phyloP scores from a whole-genome alignment of 768 basidiomycete species.

The Lactarius psammicola region DNA sequence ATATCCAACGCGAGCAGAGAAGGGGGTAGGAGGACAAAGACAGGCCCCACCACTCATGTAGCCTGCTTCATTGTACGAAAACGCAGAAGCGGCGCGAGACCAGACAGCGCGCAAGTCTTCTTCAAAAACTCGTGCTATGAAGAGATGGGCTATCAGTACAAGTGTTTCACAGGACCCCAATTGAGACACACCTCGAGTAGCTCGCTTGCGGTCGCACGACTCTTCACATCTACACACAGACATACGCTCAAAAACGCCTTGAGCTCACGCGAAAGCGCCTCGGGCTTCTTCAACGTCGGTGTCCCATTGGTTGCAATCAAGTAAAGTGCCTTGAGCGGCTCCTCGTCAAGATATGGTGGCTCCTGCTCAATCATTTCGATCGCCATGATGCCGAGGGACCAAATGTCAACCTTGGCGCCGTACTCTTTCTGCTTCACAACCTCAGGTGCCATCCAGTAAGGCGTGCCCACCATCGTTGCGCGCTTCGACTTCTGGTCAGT shows the following conservation, averaged over 20 bases:
- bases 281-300: slow-evolving; percentile 95
- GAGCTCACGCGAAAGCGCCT: slow-evolving; percentile 84
- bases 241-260: slow-evolving; percentile 98
- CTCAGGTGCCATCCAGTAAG: slow-evolving; percentile 99
- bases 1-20: slow-evolving; percentile 21
- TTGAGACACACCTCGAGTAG: slow-evolving; percentile 64
- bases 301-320: slow-evolving; percentile 98
- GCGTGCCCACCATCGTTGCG: slow-evolving; percentile 97
- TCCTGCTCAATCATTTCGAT: slow-evolving; percentile 99
- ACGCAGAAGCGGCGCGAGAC: slow-evolving; percentile 81
- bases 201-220: slow-evolving; percentile 87
- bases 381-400: slow-evolving; percentile 97
- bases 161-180: slow-evolving; percentile 18
- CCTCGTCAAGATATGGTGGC: slow-evolving; percentile 93
- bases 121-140: slow-evolving; percentile 91
- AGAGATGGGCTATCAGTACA: slow-evolving; percentile 13
- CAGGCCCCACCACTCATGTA: slow-evolving; percentile 23
- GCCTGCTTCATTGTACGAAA: slow-evolving; percentile 65
- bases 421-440: slow-evolving; percentile 98
- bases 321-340: slow-evolving; percentile 91
- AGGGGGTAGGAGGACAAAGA: not conserved
- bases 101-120: slow-evolving; percentile 79
- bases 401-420: slow-evolving; percentile 94
- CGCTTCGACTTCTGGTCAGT: slow-evolving; percentile 97
- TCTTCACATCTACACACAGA: slow-evolving; percentile 93